Evolutionary conservation across 176 grass and related monocot species (phyloP).

Genomic region (Raddia distichophylla): DNA sequence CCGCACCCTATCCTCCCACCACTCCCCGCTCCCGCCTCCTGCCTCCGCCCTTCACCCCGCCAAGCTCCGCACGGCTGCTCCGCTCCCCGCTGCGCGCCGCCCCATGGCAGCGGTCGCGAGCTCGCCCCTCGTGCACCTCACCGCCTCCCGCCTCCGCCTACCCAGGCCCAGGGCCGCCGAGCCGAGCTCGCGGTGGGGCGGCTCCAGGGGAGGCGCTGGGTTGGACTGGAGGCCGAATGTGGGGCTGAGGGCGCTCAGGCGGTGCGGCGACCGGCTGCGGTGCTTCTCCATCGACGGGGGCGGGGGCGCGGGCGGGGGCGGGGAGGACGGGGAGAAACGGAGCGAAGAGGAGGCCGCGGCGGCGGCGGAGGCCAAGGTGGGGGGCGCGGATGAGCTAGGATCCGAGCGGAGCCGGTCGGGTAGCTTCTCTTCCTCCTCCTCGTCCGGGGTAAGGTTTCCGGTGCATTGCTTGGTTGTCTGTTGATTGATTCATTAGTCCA

Average conservation of each 20-base stretch:
- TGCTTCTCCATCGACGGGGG: conserved; percentile 64
- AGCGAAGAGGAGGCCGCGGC: conserved; percentile 44
- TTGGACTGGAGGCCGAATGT: conserved; percentile 34
- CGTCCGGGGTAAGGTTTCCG: conserved; percentile 49
- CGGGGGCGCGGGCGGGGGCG: conserved; percentile 22
- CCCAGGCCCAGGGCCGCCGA: conserved; percentile 33
- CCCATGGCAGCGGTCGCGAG: conserved; percentile 51
- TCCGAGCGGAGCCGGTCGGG: conserved; percentile 53
- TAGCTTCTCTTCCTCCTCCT: conserved; percentile 56
- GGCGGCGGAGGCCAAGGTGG: conserved; percentile 43
- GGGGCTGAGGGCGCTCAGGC: conserved; percentile 36
- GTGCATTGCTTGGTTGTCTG: neutral
- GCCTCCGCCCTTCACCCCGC: conserved; percentile 30
- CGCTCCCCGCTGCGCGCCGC: neutral
- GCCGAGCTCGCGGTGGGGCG: neutral
- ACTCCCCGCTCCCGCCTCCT: neutral
- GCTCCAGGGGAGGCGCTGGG: conserved; percentile 6
- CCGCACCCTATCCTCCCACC: conserved; percentile 40
- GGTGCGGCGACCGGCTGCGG: conserved; percentile 44
- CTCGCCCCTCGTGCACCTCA: conserved; percentile 48
- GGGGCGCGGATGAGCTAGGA: conserved; percentile 46
- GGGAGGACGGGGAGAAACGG: conserved; percentile 52
- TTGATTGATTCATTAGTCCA: neutral
- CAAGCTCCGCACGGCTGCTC: conserved; percentile 9
- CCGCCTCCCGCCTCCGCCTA: conserved; percentile 42